Percentiles rank a stretch among this genome's conserved stretches.
Evolutionary conservation across 768 basidiomycete species (phyloP).

Genomic region (Krasilnikovozyma curviuscula): DNA sequence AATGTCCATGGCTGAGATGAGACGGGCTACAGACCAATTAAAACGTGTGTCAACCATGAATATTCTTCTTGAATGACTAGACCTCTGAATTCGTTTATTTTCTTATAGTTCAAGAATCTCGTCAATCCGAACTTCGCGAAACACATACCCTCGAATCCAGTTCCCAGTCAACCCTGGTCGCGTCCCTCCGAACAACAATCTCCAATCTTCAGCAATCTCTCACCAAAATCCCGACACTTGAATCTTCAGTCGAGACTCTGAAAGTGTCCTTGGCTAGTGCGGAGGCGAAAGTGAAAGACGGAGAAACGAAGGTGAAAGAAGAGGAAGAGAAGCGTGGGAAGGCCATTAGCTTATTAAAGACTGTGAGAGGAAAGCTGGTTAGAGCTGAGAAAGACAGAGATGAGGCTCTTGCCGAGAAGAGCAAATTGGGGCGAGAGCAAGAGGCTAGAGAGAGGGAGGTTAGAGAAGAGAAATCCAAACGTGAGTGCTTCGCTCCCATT

Average conservation of each 20-base stretch:
- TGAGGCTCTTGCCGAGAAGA: conserved; percentile 35
- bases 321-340: conserved; percentile 96
- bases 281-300: conserved; percentile 41
- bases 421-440: conserved; percentile 28
- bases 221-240: conserved; percentile 41
- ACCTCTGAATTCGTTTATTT: background rate
- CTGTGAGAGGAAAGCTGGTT: conserved; percentile 88
- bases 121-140: conserved; percentile 64
- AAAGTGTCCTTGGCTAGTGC: conserved; percentile 31
- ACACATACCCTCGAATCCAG: conserved; percentile 58
- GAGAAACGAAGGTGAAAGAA: conserved; percentile 52
- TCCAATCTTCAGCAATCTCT: conserved; percentile 51
- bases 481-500: too few relatives aligned
- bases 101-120: conserved; percentile 55
- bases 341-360: conserved; percentile 77
- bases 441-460: background rate
- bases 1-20: conserved; percentile 57
- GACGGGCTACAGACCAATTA: conserved; percentile 50
- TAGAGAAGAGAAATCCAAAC: too few relatives aligned
- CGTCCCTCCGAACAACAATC: conserved; percentile 47
- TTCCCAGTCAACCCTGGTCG: conserved; percentile 59
- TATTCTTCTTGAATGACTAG: background rate
- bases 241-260: conserved; percentile 33
- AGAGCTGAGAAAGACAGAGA: conserved; percentile 89
- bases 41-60: conserved; percentile 36